Evolutionary conservation across 495 filamentous ascomycete species (phyloP), one percentile per base, ranked within the genome.

Genomic region (Evernia prunastri): DNA sequence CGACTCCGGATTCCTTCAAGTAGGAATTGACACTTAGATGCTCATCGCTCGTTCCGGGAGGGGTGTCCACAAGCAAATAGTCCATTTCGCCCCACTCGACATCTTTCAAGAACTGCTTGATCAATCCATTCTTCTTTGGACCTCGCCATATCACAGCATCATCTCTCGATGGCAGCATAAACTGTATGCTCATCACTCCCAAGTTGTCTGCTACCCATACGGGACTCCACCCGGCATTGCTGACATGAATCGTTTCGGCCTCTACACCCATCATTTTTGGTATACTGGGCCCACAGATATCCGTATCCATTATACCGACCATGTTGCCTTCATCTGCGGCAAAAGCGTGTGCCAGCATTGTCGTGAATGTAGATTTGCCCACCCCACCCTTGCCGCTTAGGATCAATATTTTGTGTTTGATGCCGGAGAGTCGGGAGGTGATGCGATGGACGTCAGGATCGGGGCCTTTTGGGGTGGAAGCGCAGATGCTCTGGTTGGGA

Each of bases 201-300:
- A 98, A 78, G 67, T 96, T 97, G 61, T 96, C 94, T 54, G 83
- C 80, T 4, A 94, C 92, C 88, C 92, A 97, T 3, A 96, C 93
- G 0, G 95, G 95, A 63, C 85, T 88, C 94, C 92, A 96, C 8
- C 95, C 94, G 0, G 82, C 80, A 25, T 80, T 82, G 73, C 84
- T 90, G 31, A 95, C 82, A 72, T 97, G 95, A 37, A 98, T 95
- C 1, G 89, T 92, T 76, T 97, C 92, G 7, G 82, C 73, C 75
- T 96, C 91, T 3, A 96, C 93, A 25, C 95, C 94, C 84, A 98
- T 90, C 95, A 98, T 97, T 77, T 95, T 95, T 0, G 94, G 94
- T 63, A 97, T 96, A 57, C 84, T 88, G 1, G 94, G 94, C 0
- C 94, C 94, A 74, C 90, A 94, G 66, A 98, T 94, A 76, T 98